Percentiles rank a stretch among this genome's conserved stretches.
Evolutionary conservation across 208 protist species (phyloP).

Genomic region (Kentomonas sorsogonicus): DNA sequence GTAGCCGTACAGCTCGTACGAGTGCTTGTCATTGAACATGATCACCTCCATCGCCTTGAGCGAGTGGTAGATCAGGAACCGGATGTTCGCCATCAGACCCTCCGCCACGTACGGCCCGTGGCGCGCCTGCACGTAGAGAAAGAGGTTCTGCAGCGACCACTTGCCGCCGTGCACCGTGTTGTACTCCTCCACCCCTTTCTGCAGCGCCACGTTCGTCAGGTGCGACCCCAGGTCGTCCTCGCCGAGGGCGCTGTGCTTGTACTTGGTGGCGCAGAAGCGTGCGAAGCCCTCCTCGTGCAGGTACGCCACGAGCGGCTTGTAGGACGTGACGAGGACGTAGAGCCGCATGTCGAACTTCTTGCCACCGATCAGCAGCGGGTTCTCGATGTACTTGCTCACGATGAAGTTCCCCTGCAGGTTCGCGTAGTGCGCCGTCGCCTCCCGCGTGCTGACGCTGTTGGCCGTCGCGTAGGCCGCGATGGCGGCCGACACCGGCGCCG

Average conservation of each 20-base stretch:
- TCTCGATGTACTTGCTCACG: constrained; percentile 92
- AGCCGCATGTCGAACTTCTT: constrained; percentile 97
- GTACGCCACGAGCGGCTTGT: constrained; percentile 91
- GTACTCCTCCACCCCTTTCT: constrained; percentile 92
- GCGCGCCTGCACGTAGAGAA: constrained; percentile 75
- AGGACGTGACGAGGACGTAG: constrained; percentile 95
- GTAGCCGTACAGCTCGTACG: constrained; percentile 97
- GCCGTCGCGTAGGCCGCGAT: constrained; percentile 1
- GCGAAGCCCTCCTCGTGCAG: constrained; percentile 90
- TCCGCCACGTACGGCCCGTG: constrained; percentile 66
- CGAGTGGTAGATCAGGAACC: constrained; percentile 92
- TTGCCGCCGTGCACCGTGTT: constrained; percentile 94
- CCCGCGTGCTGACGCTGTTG: constrained; percentile 1
- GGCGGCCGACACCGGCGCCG: neutral
- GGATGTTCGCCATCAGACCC: constrained; percentile 81
- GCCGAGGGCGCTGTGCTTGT: constrained; percentile 41
- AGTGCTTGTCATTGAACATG: constrained; percentile 94
- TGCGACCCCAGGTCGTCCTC: constrained; percentile 89
- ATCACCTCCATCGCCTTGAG: constrained; percentile 84
- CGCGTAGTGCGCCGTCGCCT: constrained; percentile 6
- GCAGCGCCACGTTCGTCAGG: constrained; percentile 96
- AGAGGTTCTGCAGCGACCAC: constrained; percentile 86
- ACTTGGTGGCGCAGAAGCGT: constrained; percentile 93
- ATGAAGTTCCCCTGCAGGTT: constrained; percentile 75
- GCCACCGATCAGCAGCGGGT: constrained; percentile 94